Conservation (phyloP, 2,329 filamentous ascomycete genomes). For the Neonectria magnoliae region DNA sequence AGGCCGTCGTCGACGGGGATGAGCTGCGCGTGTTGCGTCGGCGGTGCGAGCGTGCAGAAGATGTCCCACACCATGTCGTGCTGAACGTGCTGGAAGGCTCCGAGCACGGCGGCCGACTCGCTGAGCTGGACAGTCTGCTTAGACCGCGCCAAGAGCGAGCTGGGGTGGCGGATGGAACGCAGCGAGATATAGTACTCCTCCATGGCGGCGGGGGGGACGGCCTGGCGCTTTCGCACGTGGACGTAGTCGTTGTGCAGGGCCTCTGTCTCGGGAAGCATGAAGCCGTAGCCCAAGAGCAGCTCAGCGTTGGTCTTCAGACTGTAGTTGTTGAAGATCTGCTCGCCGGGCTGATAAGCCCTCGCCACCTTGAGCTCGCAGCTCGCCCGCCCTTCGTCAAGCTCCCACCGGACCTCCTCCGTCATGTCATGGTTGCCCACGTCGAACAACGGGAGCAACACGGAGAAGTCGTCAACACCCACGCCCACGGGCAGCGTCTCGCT, state of each 20-base stretch:
- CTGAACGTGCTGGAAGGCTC: conserved; percentile 61
- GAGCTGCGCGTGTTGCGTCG: conserved; percentile 43
- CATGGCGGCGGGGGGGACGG: conserved; percentile 28
- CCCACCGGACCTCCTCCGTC: conserved; percentile 68
- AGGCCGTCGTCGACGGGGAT: conserved; percentile 33
- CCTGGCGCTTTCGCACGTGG: conserved; percentile 61
- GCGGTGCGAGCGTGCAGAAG: conserved; percentile 51
- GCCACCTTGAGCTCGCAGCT: conserved; percentile 56
- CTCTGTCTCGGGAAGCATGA: conserved; percentile 60
- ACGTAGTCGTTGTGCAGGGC: conserved; percentile 68
- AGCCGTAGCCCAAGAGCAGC: conserved; percentile 71
- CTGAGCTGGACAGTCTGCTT: conserved; percentile 50
- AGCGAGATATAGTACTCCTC: conserved; percentile 65
- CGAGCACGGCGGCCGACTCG: conserved; percentile 42
- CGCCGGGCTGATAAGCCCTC: conserved; percentile 58
- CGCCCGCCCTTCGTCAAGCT: conserved; percentile 52
- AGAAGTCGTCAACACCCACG: conserved; percentile 65
- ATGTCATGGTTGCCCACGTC: conserved; percentile 79
- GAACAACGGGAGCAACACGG: conserved; percentile 74
- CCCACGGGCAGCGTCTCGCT: conserved; percentile 43
- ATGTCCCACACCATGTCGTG: conserved; percentile 64
- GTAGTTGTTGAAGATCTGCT: conserved; percentile 76
- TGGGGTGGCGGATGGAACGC: conserved; percentile 57
- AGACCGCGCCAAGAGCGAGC: conserved; percentile 58
- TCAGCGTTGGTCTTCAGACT: conserved; percentile 79